Evolutionary conservation across 2,329 filamentous ascomycete species (phyloP), one percentile per base, ranked within the genome.

Genomic region (Colletotrichum camelliae): DNA sequence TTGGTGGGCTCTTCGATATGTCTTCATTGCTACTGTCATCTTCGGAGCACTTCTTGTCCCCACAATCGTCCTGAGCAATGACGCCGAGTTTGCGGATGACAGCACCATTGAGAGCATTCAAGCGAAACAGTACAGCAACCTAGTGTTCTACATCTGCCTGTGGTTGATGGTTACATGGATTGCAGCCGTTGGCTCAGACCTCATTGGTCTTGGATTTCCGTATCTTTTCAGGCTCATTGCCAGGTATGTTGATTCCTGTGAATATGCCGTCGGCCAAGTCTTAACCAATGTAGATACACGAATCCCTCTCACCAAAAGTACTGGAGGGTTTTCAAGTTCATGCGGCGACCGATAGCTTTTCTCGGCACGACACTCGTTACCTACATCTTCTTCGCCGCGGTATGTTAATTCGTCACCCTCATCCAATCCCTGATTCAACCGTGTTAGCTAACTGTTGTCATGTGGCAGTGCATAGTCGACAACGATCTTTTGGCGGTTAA

Each of bases 281-380:
- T 60, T 75, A 29, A 65, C 52, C 9, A 39, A 7, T 15, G 1
- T 13, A 82, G 81, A 77, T 82, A 82, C 57, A 76, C 80, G 21
- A 82, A 82, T 55, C 79, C 81, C 3, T 79, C 80, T 5, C 79
- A 82, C 52, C 77, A 78, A 67, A 78, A 78, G 21, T 82, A 82
- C 57, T 82, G 80, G 81, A 76, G 81, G 10, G 67, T 80, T 2
- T 64, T 82, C 7, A 78, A 80, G 29, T 77, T 78, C 4, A 67
- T 82, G 67, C 65, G 78, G 35, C 65, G 77, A 13, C 81, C 80
- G 4, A 77, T 81, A n/a, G 78, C 71, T 37, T 77, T 79, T 9
- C 65, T 80, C 10, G 78, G 78, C 21, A 70, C 78, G 3, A 77
- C 79, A 4, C 67, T 75, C 1, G 52, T 76, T 4, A 74, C 70